Evolutionary conservation across 805 yeast species (phyloP).

Genomic region (Yarrowia sp.): DNA sequence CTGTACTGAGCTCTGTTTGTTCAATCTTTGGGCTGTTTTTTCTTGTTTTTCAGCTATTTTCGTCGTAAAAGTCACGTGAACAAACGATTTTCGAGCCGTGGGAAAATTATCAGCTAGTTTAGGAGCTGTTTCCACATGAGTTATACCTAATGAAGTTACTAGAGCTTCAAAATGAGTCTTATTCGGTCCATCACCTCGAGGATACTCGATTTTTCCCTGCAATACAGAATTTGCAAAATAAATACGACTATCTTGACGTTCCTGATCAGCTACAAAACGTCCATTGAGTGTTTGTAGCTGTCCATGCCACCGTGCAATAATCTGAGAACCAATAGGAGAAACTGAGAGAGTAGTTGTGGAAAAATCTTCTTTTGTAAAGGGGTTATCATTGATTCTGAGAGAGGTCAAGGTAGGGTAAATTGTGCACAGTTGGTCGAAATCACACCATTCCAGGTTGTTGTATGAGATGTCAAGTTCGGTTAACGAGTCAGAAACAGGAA

Average conservation of each 20-base stretch:
- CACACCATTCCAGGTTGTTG: background rate
- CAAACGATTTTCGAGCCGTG: conserved; percentile 6
- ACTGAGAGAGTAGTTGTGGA: background rate
- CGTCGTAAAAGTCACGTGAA: background rate
- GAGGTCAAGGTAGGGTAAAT: background rate
- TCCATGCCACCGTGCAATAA: conserved; percentile 1
- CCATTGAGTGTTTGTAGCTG: background rate
- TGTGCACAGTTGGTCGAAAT: background rate
- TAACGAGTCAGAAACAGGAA: background rate
- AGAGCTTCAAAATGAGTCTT: background rate
- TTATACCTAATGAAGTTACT: background rate
- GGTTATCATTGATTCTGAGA: conserved; percentile 8
- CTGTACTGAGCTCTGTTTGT: conserved; percentile 1
- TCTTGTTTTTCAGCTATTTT: background rate
- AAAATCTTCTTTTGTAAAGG: conserved; percentile 1
- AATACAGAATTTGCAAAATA: conserved; percentile 9
- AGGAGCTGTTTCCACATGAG: background rate
- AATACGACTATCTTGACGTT: background rate
- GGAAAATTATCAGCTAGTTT: background rate
- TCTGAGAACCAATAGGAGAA: conserved; percentile 9
- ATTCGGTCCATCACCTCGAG: background rate
- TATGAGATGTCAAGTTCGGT: background rate
- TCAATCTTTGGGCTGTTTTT: background rate
- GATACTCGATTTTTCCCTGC: conserved; percentile 1
- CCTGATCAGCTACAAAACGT: background rate